Conservation (phyloP, 1,139 yeast species). For the Geotrichum cucujoidarum region DNA sequence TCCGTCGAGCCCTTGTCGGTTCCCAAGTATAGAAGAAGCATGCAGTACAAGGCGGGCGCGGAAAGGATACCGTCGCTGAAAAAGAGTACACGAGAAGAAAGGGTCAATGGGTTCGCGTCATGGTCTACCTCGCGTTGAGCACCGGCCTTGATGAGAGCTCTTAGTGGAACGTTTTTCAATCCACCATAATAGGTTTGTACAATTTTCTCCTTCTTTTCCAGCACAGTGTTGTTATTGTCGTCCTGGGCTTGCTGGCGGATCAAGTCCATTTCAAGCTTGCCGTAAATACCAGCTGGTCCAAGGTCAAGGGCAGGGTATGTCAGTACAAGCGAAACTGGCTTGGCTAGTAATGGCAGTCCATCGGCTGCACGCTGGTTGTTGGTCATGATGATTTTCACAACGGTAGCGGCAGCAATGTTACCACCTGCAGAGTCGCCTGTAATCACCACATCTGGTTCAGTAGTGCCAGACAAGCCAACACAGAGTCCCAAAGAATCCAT, state of each 20-base stretch:
- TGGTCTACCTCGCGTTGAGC: conserved; percentile 9
- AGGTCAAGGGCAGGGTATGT: conserved; percentile 24
- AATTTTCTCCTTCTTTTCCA: conserved; percentile 18
- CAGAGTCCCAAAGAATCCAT: conserved; percentile 22
- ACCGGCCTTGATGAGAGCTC: conserved; percentile 16
- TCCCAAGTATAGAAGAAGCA: conserved; percentile 23
- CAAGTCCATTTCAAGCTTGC: conserved; percentile 22
- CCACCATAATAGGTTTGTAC: conserved; percentile 19
- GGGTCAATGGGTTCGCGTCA: conserved; percentile 20
- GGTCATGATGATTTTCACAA: conserved; percentile 19
- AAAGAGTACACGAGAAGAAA: conserved; percentile 22
- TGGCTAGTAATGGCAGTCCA: conserved; percentile 18
- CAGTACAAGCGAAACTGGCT: conserved; percentile 25
- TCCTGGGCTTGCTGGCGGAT: conserved; percentile 22
- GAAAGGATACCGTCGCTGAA: conserved; percentile 22
- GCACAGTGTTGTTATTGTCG: conserved; percentile 16
- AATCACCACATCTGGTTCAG: conserved; percentile 21
- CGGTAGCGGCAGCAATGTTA: conserved; percentile 22
- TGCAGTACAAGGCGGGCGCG: conserved; percentile 21
- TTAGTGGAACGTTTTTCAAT: conserved; percentile 13
- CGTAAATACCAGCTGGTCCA: conserved; percentile 22
- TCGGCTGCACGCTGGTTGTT: conserved; percentile 13
- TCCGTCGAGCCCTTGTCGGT: conserved; percentile 24
- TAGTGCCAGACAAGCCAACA: conserved; percentile 20
- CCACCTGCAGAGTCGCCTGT: conserved; percentile 27